Evolutionary conservation across 2,329 filamentous ascomycete genomes (phyloP), one percentile per base, ranked within the genome.

Genomic region (Zasmidium angulare): DNA sequence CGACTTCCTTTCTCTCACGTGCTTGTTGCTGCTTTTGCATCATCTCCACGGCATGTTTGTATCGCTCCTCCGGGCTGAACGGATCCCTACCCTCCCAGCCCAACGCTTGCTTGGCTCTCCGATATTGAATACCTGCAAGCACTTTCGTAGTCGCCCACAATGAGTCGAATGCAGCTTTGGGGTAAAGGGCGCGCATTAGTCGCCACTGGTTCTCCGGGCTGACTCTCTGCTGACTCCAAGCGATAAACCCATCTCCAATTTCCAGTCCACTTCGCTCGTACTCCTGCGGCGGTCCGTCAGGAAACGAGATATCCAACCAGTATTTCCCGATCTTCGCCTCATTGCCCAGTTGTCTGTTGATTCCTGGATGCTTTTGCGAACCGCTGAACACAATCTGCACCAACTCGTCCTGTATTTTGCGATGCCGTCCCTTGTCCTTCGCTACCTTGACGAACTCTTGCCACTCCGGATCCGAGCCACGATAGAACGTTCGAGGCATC

Each of bases 391-490:
- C 68, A 7, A 74, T 57, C 17, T 68, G 60, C 2, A 75, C 71
- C 17, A 81, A 68, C 56, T 78, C 74, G 14, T 69, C 71, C 69
- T 75, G 73, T 56, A 81, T 74, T 46, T 72, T 74, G 43, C 74
- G 68, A 19, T 76, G 69, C 56, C 75, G 71, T 26, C 72, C 52
- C 23, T 71, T 70, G 64, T 83, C 77, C n/a, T 71, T 74, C 6
- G 77, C 72, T 17, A 82, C 63, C 53, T 75, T 77, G 49, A 76
- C 69, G 56, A 81, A 83, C 55, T 78, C 79, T 66, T 81, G 77
- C 81, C 80, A 82, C 63, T 83, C 81, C 2, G 80, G 79, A 72
- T 83, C 81, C n/a, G 75, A 78, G 22, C 77, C 79, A 65, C 75
- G 78, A 70, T 81, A 83, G 59, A 72, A 81, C 2, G 71, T 74